Evolutionary conservation across 371 early-diverging fungal genomes (phyloP).

Genomic region (Blakeslea trispora): DNA sequence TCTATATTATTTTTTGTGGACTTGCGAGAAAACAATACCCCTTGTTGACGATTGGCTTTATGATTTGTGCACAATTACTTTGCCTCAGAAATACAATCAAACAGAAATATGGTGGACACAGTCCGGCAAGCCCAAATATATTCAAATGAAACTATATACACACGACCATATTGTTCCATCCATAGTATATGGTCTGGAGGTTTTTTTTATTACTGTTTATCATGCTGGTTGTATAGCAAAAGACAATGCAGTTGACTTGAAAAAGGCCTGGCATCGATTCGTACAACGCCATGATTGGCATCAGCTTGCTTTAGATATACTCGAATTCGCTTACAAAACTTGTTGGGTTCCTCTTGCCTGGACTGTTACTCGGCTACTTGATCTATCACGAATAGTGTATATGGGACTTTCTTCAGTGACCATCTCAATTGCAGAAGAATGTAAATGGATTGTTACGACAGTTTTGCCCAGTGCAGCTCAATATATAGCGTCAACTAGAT

Average conservation of each 20-base stretch:
- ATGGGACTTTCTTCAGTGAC: conserved; percentile 7
- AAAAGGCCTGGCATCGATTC: conserved; percentile 23
- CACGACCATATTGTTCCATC: conserved; percentile 6
- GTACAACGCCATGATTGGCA: conserved; percentile 33
- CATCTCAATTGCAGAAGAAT: conserved; percentile 21
- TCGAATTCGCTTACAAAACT: conserved; percentile 13
- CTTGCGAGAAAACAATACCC: conserved; percentile 28
- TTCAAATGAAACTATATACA: not conserved
- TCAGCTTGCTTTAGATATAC: conserved; percentile 22
- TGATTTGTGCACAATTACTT: conserved; percentile 29
- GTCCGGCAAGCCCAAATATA: conserved; percentile 16
- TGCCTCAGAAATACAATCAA: conserved; percentile 23
- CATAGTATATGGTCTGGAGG: conserved; percentile 1
- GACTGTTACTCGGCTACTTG: conserved; percentile 9
- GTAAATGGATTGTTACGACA: conserved; percentile 18
- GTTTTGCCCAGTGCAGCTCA: conserved; percentile 16
- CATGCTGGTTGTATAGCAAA: conserved; percentile 5
- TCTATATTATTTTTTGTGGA: conserved; percentile 30
- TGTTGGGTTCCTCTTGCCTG: conserved; percentile 21
- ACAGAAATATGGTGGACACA: conserved; percentile 29
- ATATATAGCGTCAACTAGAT: conserved; percentile 10
- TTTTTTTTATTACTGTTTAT: not conserved
- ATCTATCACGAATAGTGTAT: conserved; percentile 20
- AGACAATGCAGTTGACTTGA: not conserved
- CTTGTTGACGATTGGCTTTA: conserved; percentile 43